A percentile compares a stretch with the other conserved stretches of the same genome.
phyloP scores from a whole-genome alignment of 2,329 filamentous ascomycete species.

The Colletotrichum sp. region DNA sequence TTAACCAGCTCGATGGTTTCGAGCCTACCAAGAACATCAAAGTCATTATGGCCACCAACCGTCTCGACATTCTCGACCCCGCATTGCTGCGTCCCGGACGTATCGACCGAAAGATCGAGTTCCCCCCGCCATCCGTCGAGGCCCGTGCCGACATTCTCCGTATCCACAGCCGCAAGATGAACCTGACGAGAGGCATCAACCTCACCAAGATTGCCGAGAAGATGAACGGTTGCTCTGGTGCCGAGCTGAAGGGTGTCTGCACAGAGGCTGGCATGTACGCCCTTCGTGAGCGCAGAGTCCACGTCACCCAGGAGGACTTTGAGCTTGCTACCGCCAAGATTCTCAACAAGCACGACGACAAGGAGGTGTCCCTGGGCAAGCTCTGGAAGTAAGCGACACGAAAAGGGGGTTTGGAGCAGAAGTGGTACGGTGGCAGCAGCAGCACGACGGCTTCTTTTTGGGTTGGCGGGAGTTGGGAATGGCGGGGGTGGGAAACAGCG shows the following conservation, averaged over 20 bases:
- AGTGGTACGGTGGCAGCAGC: conserved; percentile 4
- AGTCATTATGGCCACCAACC: conserved; percentile 99
- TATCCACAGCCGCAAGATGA: conserved; percentile 98
- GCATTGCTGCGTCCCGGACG: conserved; percentile 93
- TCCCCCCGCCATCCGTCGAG: conserved; percentile 95
- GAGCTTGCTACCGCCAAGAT: conserved; percentile 99
- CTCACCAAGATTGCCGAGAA: conserved; percentile 98
- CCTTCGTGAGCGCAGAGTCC: conserved; percentile 90
- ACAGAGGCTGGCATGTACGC: conserved; percentile 99
- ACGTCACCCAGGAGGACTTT: conserved; percentile 99
- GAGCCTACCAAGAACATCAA: conserved; percentile 99
- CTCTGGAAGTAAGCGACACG: conserved; percentile 59
- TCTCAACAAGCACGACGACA: conserved; percentile 99
- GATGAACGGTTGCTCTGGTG: conserved; percentile 99
- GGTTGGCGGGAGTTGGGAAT: conserved; percentile 13
- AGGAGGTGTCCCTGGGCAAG: conserved; percentile 90
- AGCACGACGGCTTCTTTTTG: conserved; percentile 15
- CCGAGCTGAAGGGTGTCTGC: conserved; percentile 97
- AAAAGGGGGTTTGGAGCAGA: neutral
- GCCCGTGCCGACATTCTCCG: conserved; percentile 96
- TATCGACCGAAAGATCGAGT: conserved; percentile 99
- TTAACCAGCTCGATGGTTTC: conserved; percentile 98
- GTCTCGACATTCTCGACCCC: conserved; percentile 95
- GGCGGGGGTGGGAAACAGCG: conserved; percentile 6
- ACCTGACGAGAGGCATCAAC: conserved; percentile 96